Base-by-base conservation (phyloP, 2,329 filamentous ascomycete species). In the Ophiostoma ulmi region DNA sequence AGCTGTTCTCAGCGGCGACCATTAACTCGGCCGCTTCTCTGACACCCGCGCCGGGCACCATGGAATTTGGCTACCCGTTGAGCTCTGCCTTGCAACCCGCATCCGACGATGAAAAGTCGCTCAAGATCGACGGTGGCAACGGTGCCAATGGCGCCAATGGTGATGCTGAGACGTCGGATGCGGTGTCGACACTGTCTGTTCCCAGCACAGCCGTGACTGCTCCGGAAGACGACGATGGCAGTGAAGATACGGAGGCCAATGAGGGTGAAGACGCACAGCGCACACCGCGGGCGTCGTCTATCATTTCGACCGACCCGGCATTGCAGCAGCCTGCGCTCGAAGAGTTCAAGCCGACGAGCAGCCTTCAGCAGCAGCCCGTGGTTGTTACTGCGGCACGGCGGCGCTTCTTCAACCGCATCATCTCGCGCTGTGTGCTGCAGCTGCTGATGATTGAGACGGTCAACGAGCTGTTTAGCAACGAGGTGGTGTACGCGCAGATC, bases 371-470 rank as follows among this genome's bases (percentile, higher is more conserved):
- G 79, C 93, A 96, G 72, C 93, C 94, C 0, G 87, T 97, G 6
- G 91, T 96, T 0, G 94, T 99, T 5, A 98, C 95, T 1, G 93
- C 93, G 2, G 93, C 95, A 0, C 91, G 95, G 36, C 88, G 95
- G 48, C 91, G 94, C 69, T 97, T 97, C 83, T 99, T 99, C 85
- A 99, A 99, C 81, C 92, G 94, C 75, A 99, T 99, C 79, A 99
- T 99, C 80, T 97, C 94, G 17, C 94, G 96, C 75, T 99, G 95
- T 78, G 96, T 99, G 4, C 84, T 99, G 10, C 96, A 99, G 80
- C 87, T 99, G 1, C 88, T 99, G 74, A 99, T 99, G 93, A 99
- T 99, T 76, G 96, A 99, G 80, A 99, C 96, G 0, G 96, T 99
- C 61, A 96, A 97, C 77, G 96, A 99, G 80, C 88, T 99, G 67